phyloP scores from a whole-genome alignment of 257 asterid genomes.

The Dorcoceras hygrometricum region DNA sequence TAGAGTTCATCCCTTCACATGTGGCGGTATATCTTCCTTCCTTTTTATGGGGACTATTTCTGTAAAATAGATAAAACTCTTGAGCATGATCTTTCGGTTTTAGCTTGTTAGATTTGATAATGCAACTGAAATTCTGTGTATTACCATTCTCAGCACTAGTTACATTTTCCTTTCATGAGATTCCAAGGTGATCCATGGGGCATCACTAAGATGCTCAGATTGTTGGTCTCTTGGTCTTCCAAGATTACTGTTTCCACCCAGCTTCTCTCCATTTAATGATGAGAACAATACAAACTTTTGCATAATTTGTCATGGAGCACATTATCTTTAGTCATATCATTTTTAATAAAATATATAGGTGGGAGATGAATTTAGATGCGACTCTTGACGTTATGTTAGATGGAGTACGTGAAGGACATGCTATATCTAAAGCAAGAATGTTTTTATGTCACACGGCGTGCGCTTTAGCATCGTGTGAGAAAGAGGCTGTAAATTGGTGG shows the following conservation, averaged over 20 bases:
- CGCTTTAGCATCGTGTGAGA: background rate
- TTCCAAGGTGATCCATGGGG: constrained; percentile 17
- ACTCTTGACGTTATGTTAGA: too few relatives aligned
- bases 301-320: too few relatives aligned
- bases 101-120: background rate
- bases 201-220: background rate
- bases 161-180: constrained; percentile 10
- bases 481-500: background rate
- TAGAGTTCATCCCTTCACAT: constrained; percentile 91
- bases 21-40: constrained; percentile 63
- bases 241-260: background rate
- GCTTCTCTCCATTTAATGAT: background rate
- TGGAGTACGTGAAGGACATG: background rate
- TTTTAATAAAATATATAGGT: too few relatives aligned
- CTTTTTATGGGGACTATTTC: background rate
- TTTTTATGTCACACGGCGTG: background rate
- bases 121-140: background rate
- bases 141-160: background rate
- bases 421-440: background rate
- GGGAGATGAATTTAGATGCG: too few relatives aligned
- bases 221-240: constrained; percentile 11
- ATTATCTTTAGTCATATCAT: too few relatives aligned
- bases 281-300: too few relatives aligned
- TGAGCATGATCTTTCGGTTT: background rate
- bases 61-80: constrained; percentile 17